Conservation (phyloP, 345 rosid genomes). For the Linum lewisii region DNA sequence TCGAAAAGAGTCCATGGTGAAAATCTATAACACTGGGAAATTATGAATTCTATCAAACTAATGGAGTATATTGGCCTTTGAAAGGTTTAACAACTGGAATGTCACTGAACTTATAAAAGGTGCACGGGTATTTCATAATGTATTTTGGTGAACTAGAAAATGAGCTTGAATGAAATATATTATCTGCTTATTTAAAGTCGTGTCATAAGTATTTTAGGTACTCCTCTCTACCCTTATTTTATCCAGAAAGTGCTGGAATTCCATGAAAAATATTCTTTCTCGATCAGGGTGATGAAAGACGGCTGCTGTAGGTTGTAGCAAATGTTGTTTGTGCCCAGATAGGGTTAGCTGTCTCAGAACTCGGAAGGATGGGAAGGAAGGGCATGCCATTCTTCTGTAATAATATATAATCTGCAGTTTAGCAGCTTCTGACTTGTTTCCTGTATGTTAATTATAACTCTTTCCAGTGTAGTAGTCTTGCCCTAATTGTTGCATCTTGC, state of each 20-base stretch:
- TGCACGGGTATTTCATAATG: background rate
- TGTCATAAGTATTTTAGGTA: background rate
- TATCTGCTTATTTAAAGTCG: background rate
- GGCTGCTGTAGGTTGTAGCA: too few relatives aligned
- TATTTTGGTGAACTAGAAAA: background rate
- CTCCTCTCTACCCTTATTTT: too few relatives aligned
- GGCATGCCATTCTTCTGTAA: too few relatives aligned
- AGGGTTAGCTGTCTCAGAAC: too few relatives aligned
- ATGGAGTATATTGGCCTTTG: background rate
- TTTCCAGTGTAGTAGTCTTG: background rate
- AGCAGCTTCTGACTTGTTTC: background rate
- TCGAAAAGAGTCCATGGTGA: background rate
- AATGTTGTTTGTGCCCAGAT: too few relatives aligned
- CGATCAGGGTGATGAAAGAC: too few relatives aligned
- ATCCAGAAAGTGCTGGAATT: too few relatives aligned
- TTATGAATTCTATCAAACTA: background rate
- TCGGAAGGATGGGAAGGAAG: too few relatives aligned
- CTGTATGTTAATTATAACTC: background rate
- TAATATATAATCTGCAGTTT: background rate
- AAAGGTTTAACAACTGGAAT: background rate
- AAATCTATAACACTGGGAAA: background rate
- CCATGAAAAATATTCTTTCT: too few relatives aligned
- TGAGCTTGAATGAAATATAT: too few relatives aligned
- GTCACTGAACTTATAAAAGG: background rate
- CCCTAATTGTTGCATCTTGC: background rate